These are phyloP conservation scores for Colletotrichum sp. DNA, from an alignment of 2,329 filamentous ascomycete species.

Conservation along the genomic window DNA sequence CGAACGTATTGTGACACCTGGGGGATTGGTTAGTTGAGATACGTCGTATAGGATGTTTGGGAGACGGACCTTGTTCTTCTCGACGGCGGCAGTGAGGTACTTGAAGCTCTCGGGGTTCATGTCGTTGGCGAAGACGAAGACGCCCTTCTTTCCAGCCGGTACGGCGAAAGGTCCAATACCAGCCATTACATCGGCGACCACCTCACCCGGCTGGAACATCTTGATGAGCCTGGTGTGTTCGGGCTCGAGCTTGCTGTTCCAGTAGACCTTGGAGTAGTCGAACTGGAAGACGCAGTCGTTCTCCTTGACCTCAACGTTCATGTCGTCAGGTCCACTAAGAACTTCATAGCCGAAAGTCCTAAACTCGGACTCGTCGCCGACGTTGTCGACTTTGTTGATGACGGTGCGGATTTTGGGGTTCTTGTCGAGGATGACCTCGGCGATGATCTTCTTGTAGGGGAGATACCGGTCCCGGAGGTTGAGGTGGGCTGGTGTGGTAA, in stretches of 20 bases:
- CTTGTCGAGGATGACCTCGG: constrained; percentile 87
- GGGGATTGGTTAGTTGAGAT: constrained; percentile 22
- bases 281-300: constrained; percentile 88
- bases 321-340: constrained; percentile 78
- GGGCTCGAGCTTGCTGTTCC: constrained; percentile 90
- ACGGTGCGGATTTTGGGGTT: constrained; percentile 83
- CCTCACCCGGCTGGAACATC: constrained; percentile 82
- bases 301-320: constrained; percentile 84
- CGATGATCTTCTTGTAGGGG: constrained; percentile 87
- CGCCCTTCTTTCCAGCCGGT: constrained; percentile 85
- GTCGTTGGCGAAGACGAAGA: constrained; percentile 97
- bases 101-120: constrained; percentile 89
- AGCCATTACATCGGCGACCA: constrained; percentile 96
- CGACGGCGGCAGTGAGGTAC: constrained; percentile 72
- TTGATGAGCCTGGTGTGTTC: constrained; percentile 84
- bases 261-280: constrained; percentile 96
- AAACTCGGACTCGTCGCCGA: constrained; percentile 84
- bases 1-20: constrained; percentile 73
- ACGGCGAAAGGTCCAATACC: constrained; percentile 95
- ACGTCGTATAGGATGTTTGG: accelerated
- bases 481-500: constrained; percentile 69
- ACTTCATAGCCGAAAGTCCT: constrained; percentile 94
- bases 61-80: constrained; percentile 75
- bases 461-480: constrained; percentile 86
- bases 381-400: constrained; percentile 93